A percentile compares a stretch with the other conserved stretches of the same genome.
Conservation (phyloP, 1,284 basidiomycete species). For the Fomitopsis schrenkii region DNA sequence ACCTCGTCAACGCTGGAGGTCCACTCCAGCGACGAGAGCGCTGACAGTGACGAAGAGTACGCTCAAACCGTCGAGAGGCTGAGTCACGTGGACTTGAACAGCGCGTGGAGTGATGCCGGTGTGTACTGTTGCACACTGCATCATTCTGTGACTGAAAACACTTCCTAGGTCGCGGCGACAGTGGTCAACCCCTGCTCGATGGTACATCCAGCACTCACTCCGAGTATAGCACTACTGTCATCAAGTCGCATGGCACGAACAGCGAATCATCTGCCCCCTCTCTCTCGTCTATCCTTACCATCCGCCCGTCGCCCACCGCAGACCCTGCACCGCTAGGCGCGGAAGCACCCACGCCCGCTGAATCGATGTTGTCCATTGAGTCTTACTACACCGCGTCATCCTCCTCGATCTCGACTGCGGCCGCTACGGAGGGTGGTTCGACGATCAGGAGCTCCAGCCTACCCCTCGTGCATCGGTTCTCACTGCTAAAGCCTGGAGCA, state of each 20-base stretch:
- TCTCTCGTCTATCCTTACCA: slow-evolving; percentile 70
- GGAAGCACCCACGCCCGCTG: slow-evolving; percentile 23
- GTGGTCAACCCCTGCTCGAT: slow-evolving; percentile 56
- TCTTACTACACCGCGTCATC: slow-evolving; percentile 66
- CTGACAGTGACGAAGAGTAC: slow-evolving; percentile 67
- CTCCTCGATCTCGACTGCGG: slow-evolving; percentile 50
- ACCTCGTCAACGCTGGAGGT: slow-evolving; percentile 16
- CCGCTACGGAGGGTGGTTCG: slow-evolving; percentile 71
- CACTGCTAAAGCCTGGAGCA: slow-evolving; percentile 73
- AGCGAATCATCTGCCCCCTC: slow-evolving; percentile 42
- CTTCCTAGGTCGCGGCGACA: slow-evolving; percentile 32
- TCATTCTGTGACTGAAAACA: background rate
- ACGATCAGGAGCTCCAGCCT: slow-evolving; percentile 46
- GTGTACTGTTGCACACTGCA: slow-evolving; percentile 27
- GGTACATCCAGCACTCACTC: slow-evolving; percentile 41
- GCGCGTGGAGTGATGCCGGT: slow-evolving; percentile 42
- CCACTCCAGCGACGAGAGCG: slow-evolving; percentile 39
- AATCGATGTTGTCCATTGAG: slow-evolving; percentile 58
- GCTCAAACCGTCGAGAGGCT: slow-evolving; percentile 60
- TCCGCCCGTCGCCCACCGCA: slow-evolving; percentile 43
- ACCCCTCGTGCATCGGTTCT: slow-evolving; percentile 77
- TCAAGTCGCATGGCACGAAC: slow-evolving; percentile 42
- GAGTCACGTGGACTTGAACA: slow-evolving; percentile 47
- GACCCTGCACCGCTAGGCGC: slow-evolving; percentile 20
- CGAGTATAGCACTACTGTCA: slow-evolving; percentile 66